These are phyloP conservation scores for Hypomontagnella monticulosa DNA, from an alignment of 495 filamentous ascomycete genomes.

Conservation along the genomic window DNA sequence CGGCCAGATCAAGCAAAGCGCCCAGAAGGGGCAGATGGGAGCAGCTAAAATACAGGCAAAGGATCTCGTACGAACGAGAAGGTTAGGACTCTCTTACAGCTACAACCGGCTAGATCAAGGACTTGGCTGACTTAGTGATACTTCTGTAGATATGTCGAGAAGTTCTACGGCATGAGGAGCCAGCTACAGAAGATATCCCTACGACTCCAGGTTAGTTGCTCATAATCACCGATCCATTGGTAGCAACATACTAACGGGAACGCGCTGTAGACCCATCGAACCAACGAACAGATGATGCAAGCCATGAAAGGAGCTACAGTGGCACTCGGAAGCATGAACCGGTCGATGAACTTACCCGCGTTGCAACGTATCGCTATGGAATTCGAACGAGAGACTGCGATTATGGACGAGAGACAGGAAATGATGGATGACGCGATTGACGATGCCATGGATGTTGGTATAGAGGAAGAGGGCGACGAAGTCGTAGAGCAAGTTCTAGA, in stretches of 20 bases:
- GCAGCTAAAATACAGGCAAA: conserved; percentile 98
- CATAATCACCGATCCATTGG: neutral
- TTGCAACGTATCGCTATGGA: conserved; percentile 98
- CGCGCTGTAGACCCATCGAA: conserved; percentile 80
- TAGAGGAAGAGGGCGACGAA: conserved; percentile 92
- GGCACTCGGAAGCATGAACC: conserved; percentile 94
- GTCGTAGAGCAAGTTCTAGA: conserved; percentile 95
- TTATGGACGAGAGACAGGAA: conserved; percentile 98
- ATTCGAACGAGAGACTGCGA: conserved; percentile 97
- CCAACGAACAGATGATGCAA: conserved; percentile 99
- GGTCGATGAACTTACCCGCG: conserved; percentile 94
- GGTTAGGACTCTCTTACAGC: conserved; percentile 57
- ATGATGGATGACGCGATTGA: conserved; percentile 99
- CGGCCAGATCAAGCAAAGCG: conserved; percentile 94
- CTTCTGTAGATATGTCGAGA: conserved; percentile 82
- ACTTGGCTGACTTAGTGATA: conserved; percentile 11
- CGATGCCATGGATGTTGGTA: conserved; percentile 92
- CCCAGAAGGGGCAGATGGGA: conserved; percentile 96
- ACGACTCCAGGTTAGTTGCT: conserved; percentile 79
- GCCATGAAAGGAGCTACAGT: conserved; percentile 98
- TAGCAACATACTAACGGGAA: conserved; percentile 12
- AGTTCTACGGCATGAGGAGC: conserved; percentile 97
- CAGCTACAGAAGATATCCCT: conserved; percentile 95
- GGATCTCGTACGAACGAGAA: conserved; percentile 89
- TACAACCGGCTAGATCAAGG: neutral